A percentile compares a stretch with the other conserved stretches of the same genome.
phyloP scores from a whole-genome alignment of 140 eudicot genomes.

The Senecio squalidus region DNA sequence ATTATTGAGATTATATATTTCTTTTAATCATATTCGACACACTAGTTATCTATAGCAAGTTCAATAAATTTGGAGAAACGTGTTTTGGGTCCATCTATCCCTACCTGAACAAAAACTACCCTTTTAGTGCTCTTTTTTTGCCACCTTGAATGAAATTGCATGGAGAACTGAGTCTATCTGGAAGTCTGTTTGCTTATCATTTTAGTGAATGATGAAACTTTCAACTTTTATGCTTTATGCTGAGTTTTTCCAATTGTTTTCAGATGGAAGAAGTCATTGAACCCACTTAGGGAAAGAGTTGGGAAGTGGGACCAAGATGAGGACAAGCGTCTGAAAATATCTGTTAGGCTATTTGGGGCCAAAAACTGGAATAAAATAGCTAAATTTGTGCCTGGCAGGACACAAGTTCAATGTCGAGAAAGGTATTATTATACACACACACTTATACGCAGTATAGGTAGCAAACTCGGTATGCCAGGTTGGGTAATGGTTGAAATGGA shows the following conservation, averaged over 20 bases:
- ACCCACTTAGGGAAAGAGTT: constrained; percentile 63
- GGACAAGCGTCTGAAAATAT: constrained; percentile 74
- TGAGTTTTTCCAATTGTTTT: neutral
- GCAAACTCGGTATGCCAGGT: neutral
- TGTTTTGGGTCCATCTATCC: neutral
- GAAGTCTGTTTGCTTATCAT: neutral
- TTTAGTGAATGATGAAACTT: neutral
- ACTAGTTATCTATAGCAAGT: no score
- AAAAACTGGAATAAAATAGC: constrained; percentile 75
- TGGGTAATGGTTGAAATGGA: neutral
- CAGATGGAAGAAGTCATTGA: constrained; percentile 82
- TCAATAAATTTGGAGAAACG: no score
- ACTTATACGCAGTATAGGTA: neutral
- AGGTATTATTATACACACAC: constrained; percentile 33
- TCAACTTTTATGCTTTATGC: neutral
- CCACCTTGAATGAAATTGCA: no score
- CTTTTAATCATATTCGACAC: no score
- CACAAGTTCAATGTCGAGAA: constrained; percentile 86
- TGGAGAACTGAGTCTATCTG: neutral
- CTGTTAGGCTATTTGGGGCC: constrained; percentile 66
- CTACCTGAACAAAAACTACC: neutral
- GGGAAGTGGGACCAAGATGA: constrained; percentile 81
- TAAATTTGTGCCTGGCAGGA: constrained; percentile 70
- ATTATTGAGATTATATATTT: no score
- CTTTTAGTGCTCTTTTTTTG: no score